Percentiles rank a stretch among this genome's conserved stretches.
Conservation (phyloP, 805 yeast species). For the Kodamaea neixiangensis region DNA sequence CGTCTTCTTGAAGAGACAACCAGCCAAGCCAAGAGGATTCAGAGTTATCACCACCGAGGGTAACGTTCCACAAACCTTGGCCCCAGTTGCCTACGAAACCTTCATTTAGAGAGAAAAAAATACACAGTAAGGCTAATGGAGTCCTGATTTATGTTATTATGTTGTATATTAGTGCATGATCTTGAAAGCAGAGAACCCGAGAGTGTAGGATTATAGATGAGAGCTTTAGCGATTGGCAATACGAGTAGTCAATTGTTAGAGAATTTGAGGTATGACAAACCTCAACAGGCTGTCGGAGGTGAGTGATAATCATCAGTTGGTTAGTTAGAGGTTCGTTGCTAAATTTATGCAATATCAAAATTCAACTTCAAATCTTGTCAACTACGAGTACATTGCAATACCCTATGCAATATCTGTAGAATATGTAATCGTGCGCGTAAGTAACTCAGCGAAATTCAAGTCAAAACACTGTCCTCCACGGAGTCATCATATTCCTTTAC, state of each 20-base stretch:
- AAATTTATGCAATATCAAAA: too few species aligned
- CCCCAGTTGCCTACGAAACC: constrained; percentile 99
- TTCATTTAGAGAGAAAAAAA: constrained; percentile 67
- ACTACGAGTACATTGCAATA: too few species aligned
- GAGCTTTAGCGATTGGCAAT: background rate
- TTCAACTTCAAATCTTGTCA: background rate
- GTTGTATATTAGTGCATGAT: constrained; percentile 10
- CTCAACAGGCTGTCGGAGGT: too few species aligned
- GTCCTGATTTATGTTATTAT: constrained; percentile 7
- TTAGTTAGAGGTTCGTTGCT: background rate
- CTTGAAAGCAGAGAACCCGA: background rate
- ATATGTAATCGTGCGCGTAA: constrained; percentile 12
- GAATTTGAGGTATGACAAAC: too few species aligned
- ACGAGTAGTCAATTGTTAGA: background rate
- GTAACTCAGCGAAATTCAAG: constrained; percentile 12
- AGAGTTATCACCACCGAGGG: constrained; percentile 79
- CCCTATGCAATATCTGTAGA: constrained; percentile 9
- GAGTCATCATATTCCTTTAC: constrained; percentile 11
- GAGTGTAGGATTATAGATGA: background rate
- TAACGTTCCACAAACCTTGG: constrained; percentile 92
- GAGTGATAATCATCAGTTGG: background rate
- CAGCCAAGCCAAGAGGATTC: constrained; percentile 95
- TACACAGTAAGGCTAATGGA: constrained; percentile 6
- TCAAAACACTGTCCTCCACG: constrained; percentile 8
- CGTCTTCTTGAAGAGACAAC: constrained; percentile 95